Conservation (phyloP, 1,284 basidiomycete genomes). For the Austroboletus sp. region DNA sequence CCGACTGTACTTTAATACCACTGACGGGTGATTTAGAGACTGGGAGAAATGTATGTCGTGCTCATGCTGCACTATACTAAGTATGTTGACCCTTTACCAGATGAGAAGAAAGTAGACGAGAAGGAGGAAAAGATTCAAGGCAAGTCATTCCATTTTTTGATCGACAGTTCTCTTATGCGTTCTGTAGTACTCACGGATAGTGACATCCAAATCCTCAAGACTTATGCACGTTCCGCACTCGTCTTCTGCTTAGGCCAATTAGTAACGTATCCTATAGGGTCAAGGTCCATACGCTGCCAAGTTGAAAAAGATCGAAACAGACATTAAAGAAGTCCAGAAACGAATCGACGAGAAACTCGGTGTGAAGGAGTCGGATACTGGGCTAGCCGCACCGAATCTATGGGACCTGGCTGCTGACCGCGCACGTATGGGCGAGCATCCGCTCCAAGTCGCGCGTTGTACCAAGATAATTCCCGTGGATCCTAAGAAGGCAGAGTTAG, state of each 20-base stretch:
- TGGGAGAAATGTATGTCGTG: constrained; percentile 86
- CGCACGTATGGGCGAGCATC: constrained; percentile 88
- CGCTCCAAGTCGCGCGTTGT: constrained; percentile 94
- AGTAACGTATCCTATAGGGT: constrained; percentile 50
- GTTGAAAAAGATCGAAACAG: constrained; percentile 85
- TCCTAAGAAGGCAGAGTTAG: constrained; percentile 62
- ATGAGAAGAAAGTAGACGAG: constrained; percentile 73
- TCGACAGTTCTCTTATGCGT: constrained; percentile 10
- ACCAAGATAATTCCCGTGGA: constrained; percentile 95
- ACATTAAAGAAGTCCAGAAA: constrained; percentile 95
- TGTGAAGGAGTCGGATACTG: constrained; percentile 97
- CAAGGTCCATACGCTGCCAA: constrained; percentile 94
- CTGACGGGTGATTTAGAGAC: constrained; percentile 49
- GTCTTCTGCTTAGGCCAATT: not conserved
- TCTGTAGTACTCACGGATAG: constrained; percentile 85
- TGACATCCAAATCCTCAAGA: constrained; percentile 98
- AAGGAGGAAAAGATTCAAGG: constrained; percentile 92
- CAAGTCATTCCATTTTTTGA: constrained; percentile 33
- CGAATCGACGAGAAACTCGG: constrained; percentile 96
- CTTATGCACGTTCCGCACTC: constrained; percentile 59
- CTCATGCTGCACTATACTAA: not conserved
- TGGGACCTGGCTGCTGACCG: constrained; percentile 90
- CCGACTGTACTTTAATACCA: not conserved
- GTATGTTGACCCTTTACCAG: constrained; percentile 36
- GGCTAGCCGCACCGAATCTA: constrained; percentile 91